Evolutionary conservation across 2,329 filamentous ascomycete genomes (phyloP).

Genomic region (Fusarium nematophilum): DNA sequence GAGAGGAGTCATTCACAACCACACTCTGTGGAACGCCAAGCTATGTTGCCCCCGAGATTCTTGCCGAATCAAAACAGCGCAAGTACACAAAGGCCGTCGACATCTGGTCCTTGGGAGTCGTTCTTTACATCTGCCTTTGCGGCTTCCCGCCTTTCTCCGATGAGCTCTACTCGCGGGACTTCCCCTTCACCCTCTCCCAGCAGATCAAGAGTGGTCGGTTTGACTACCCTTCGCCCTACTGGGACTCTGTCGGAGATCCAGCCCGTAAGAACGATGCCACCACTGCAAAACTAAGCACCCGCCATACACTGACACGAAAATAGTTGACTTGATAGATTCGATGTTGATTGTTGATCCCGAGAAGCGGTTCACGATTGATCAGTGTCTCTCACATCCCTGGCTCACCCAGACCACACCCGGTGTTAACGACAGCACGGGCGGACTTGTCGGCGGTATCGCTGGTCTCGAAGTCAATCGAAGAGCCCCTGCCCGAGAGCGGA

Average conservation of each 20-base stretch:
- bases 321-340: constrained; percentile 88
- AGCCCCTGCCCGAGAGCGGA: constrained; percentile 84
- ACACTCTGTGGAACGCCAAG: constrained; percentile 97
- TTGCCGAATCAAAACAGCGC: constrained; percentile 82
- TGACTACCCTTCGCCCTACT: constrained; percentile 96
- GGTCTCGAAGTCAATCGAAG: constrained; percentile 86
- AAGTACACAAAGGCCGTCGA: constrained; percentile 96
- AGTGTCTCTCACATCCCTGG: constrained; percentile 94
- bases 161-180: constrained; percentile 83
- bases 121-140: constrained; percentile 96
- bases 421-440: constrained; percentile 88
- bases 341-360: constrained; percentile 93
- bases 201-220: constrained; percentile 92
- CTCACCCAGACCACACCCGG: constrained; percentile 71
- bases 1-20: constrained; percentile 97
- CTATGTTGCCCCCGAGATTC: constrained; percentile 95
- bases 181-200: constrained; percentile 88
- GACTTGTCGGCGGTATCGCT: constrained; percentile 86
- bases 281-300: not conserved
- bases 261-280: constrained; percentile 64
- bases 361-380: constrained; percentile 86
- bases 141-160: constrained; percentile 98
- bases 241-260: constrained; percentile 71
- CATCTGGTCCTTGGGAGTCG: constrained; percentile 96
- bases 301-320: constrained; percentile 1